These are phyloP conservation scores for Hymenoscyphus occultus DNA, from an alignment of 2,329 filamentous ascomycete genomes.

Conservation along the genomic window DNA sequence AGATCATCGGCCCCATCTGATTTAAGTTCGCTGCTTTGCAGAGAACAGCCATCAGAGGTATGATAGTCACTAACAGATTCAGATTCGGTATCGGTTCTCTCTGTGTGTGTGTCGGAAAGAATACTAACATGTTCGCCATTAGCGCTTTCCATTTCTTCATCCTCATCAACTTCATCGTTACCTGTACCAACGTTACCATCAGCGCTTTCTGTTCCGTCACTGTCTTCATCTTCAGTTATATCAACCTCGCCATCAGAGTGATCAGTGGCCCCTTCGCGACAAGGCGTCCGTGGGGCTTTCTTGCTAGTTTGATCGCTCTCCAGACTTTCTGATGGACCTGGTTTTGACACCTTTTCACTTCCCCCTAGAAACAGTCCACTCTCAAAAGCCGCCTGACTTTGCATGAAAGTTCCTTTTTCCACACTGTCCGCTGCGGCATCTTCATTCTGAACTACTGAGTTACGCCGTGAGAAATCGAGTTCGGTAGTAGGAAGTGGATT, in stretches of 20 bases:
- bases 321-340: background rate
- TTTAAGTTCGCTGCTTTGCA: background rate
- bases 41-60: background rate
- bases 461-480: too few relatives aligned
- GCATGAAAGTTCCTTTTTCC: background rate
- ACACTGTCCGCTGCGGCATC: too few relatives aligned
- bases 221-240: background rate
- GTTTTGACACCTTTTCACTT: background rate
- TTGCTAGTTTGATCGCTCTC: background rate
- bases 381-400: background rate
- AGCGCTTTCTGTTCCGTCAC: background rate
- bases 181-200: background rate
- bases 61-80: background rate
- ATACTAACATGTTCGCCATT: background rate
- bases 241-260: background rate
- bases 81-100: background rate
- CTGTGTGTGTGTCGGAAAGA: background rate
- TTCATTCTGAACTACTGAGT: too few relatives aligned
- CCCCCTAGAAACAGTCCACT: background rate
- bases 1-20: background rate
- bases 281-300: background rate
- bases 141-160: background rate
- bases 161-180: background rate
- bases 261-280: background rate
- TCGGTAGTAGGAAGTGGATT: too few relatives aligned